phyloP scores from a whole-genome alignment of 1,284 basidiomycete genomes.

The Chalciporus sp. region DNA sequence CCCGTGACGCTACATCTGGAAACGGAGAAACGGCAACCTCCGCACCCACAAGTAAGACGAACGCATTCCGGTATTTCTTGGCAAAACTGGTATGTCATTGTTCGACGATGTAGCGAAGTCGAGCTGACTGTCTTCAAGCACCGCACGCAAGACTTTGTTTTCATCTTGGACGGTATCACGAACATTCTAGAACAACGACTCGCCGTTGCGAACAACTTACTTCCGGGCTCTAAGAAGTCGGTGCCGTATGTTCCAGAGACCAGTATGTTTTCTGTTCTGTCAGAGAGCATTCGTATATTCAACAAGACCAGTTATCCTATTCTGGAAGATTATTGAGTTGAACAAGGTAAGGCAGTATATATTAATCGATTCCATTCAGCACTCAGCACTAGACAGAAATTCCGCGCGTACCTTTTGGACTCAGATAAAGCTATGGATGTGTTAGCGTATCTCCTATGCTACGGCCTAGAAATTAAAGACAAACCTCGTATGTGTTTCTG shows the following conservation, averaged over 20 bases:
- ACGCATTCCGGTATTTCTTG: constrained; percentile 88
- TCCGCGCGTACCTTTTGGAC: constrained; percentile 77
- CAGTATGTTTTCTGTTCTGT: constrained; percentile 48
- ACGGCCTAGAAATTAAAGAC: constrained; percentile 84
- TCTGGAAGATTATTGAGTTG: constrained; percentile 90
- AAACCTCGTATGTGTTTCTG: constrained; percentile 69
- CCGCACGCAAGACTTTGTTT: constrained; percentile 83
- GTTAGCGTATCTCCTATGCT: constrained; percentile 76
- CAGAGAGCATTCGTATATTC: constrained; percentile 10
- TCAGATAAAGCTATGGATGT: constrained; percentile 79
- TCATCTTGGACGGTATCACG: constrained; percentile 75
- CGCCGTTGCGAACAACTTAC: constrained; percentile 68
- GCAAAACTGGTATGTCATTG: constrained; percentile 72
- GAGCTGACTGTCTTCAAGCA: constrained; percentile 54
- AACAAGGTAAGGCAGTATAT: constrained; percentile 67
- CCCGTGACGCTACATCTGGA: constrained; percentile 51
- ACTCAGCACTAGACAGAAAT: constrained; percentile 62
- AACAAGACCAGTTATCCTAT: constrained; percentile 64
- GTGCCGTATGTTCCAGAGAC: constrained; percentile 82
- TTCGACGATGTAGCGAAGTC: constrained; percentile 7
- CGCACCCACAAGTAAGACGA: constrained; percentile 69
- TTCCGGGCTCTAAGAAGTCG: constrained; percentile 82
- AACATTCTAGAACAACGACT: constrained; percentile 76
- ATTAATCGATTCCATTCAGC: background rate
- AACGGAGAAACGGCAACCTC: constrained; percentile 46